Base-by-base conservation (phyloP, 2,329 filamentous ascomycete species). In the Penicillium sp. region DNA sequence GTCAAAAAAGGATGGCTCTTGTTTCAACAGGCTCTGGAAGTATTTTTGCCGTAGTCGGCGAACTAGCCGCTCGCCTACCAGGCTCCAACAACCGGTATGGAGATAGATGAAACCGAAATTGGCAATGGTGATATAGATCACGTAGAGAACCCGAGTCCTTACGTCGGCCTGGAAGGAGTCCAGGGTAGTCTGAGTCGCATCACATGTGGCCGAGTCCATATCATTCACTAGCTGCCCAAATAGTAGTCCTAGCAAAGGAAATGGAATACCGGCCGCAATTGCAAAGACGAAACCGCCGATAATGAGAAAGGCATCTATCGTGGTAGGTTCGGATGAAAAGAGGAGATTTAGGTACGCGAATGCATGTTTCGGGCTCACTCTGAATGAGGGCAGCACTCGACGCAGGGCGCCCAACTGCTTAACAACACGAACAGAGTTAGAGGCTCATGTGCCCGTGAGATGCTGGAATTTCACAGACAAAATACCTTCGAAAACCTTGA, bases 1-100 rank as follows among this genome's bases (percentile, higher is more conserved):
- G 64, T 88, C 85, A 65, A 87, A 87, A 66, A 83, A 88, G 20
- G 82, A 74, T 0, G 84, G 79, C 54, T 87, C 84, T 64, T 88
- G 84, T 47, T 79, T 74, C 12, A 88, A 73, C n/a, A 88, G 69
- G 20, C 77, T 79, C 24, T 76, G 73, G 45, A 88, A 77, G 63
- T 88, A 88, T 43, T 73, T 75, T 60, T 84, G 81, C 46, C 86
- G 81, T 46, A 89, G 72, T 30, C 85, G 79, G 61, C 84, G 82
- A 47, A 84, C 82, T 8, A 89, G 75, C 2, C 85, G 81, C 59
- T 85, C 83, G 56, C 84, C 84, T 59, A 81, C 78, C 63, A 88
- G 74, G 60, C 78, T 84, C 85, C 85, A 89, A 62, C 81, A 86
- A 9, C 81, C 74, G 38, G 85, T 77, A 65, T 89, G 83, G 56